Conservation (phyloP, 768 basidiomycete species). For the Bullera alba region DNA sequence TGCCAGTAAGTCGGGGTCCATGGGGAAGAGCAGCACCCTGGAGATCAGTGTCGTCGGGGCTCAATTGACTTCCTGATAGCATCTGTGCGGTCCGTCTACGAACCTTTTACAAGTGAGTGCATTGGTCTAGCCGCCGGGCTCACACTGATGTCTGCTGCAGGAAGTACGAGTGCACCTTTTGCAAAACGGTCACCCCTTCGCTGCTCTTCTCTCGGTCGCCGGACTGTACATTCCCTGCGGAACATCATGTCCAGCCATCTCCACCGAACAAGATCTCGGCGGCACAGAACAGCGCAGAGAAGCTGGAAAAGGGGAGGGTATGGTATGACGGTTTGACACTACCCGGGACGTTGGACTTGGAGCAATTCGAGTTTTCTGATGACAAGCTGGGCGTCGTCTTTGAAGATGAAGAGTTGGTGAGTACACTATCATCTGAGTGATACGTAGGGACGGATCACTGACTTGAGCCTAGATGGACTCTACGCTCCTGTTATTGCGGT, state of each 20-base stretch:
- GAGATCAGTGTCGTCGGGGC: background rate
- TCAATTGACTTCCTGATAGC: slow-evolving; percentile 18
- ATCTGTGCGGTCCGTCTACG: slow-evolving; percentile 81
- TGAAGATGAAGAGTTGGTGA: slow-evolving; percentile 63
- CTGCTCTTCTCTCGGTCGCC: slow-evolving; percentile 39
- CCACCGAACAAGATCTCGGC: slow-evolving; percentile 28
- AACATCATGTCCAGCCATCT: slow-evolving; percentile 22
- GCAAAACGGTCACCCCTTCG: slow-evolving; percentile 55
- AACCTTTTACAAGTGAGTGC: slow-evolving; percentile 69
- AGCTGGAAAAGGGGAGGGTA: slow-evolving; percentile 23
- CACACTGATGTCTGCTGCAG: slow-evolving; percentile 9
- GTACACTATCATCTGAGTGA: background rate
- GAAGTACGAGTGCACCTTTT: slow-evolving; percentile 87
- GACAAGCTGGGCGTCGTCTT: slow-evolving; percentile 65
- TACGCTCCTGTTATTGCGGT: slow-evolving; percentile 78
- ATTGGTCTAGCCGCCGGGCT: background rate
- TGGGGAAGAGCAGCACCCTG: background rate
- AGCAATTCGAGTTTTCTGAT: slow-evolving; percentile 32
- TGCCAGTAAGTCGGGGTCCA: slow-evolving; percentile 66
- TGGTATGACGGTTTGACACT: slow-evolving; percentile 31
- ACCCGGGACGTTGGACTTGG: slow-evolving; percentile 37
- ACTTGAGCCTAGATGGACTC: slow-evolving; percentile 65
- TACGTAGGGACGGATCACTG: background rate
- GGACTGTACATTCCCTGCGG: slow-evolving; percentile 31
- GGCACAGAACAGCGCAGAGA: slow-evolving; percentile 25